A percentile compares a stretch with the other conserved stretches of the same genome.
phyloP scores from a whole-genome alignment of 2,329 filamentous ascomycete species.

The Talaromyces sp. region DNA sequence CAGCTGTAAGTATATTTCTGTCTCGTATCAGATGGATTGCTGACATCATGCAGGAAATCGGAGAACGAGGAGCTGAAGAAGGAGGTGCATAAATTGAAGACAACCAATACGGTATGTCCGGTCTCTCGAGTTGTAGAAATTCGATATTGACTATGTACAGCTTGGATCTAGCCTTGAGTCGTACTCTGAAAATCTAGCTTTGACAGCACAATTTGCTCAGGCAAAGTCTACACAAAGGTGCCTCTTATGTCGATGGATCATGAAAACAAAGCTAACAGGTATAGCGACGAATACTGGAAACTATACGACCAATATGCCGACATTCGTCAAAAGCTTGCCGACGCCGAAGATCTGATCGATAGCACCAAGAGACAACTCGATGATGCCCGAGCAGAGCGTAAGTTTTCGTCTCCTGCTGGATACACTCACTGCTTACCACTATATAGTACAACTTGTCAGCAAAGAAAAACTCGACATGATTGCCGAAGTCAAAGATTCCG shows the following conservation, averaged over 20 bases:
- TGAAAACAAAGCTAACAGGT: conserved; percentile 18
- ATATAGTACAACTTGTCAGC: conserved; percentile 33
- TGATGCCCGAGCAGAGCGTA: conserved; percentile 37
- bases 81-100: conserved; percentile 34
- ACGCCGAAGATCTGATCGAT: conserved; percentile 36
- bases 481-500: conserved; percentile 35
- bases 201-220: conserved; percentile 32
- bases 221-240: conserved; percentile 38
- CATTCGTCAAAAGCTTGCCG: conserved; percentile 37
- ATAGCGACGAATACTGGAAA: conserved; percentile 40
- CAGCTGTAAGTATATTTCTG: conserved; percentile 32
- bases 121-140: conserved; percentile 20
- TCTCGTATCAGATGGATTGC: background rate
- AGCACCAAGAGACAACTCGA: conserved; percentile 35
- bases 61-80: conserved; percentile 41
- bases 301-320: conserved; percentile 39
- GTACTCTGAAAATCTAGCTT: conserved; percentile 34
- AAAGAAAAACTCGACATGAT: conserved; percentile 40
- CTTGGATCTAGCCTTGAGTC: conserved; percentile 28
- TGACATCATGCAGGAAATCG: conserved; percentile 30
- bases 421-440: background rate
- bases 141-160: conserved; percentile 23
- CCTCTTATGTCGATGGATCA: background rate
- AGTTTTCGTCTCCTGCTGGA: conserved; percentile 19
- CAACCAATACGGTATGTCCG: conserved; percentile 18